These are phyloP conservation scores for Lactifluus rugatus DNA, from an alignment of 768 basidiomycete species.

Conservation along the genomic window DNA sequence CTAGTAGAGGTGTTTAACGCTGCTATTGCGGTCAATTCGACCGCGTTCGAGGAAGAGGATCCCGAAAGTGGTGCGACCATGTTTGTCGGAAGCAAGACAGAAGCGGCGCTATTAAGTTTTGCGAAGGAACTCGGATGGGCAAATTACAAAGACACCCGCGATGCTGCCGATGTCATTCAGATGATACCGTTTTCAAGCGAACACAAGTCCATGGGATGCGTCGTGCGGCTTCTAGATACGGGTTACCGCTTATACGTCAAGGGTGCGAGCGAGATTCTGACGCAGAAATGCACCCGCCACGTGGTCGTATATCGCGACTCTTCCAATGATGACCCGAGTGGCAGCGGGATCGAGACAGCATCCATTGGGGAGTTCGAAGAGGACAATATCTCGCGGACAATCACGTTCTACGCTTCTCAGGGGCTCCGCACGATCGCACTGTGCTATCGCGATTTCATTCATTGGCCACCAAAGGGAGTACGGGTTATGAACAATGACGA, in stretches of 20 bases:
- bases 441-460: constrained; percentile 80
- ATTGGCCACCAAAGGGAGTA: constrained; percentile 68
- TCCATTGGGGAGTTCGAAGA: constrained; percentile 55
- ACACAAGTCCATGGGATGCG: constrained; percentile 91
- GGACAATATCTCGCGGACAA: constrained; percentile 84
- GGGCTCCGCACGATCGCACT: constrained; percentile 88
- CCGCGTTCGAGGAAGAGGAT: constrained; percentile 82
- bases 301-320: constrained; percentile 51
- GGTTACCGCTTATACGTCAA: constrained; percentile 71
- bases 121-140: constrained; percentile 74
- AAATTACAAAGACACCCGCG: constrained; percentile 58
- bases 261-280: constrained; percentile 90
- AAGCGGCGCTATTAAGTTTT: constrained; percentile 82
- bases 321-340: constrained; percentile 21
- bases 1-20: constrained; percentile 67
- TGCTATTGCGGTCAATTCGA: constrained; percentile 85
- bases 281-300: constrained; percentile 62
- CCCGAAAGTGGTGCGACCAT: constrained; percentile 45
- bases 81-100: constrained; percentile 93
- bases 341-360: constrained; percentile 40
- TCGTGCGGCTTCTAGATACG: constrained; percentile 50
- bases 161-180: constrained; percentile 54
- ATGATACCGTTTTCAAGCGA: constrained; percentile 92
- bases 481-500: constrained; percentile 39
- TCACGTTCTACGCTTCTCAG: constrained; percentile 97